phyloP scores from a whole-genome alignment of 2,329 filamentous ascomycete species.

The Colletotrichum agaves region DNA sequence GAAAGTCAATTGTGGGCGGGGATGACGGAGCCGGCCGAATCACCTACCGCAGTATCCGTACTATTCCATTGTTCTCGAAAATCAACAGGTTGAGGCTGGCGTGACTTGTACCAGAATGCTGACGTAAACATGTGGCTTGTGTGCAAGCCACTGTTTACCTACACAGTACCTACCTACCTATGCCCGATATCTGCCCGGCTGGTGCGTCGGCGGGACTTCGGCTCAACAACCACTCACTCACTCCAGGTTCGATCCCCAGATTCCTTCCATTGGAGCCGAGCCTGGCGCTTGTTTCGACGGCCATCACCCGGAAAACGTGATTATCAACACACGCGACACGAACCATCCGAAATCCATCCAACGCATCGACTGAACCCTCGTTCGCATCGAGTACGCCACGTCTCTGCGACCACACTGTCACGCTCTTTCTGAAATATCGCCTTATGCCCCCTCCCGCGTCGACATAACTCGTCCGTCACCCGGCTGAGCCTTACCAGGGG shows the following conservation, averaged over 20 bases:
- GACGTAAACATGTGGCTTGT: neutral
- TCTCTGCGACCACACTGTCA: neutral
- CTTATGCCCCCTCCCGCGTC: conserved; percentile 17
- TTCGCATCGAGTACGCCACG: neutral
- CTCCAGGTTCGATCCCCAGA: conserved; percentile 23
- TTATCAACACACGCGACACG: conserved; percentile 20
- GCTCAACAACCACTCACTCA: neutral
- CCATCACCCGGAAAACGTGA: conserved; percentile 3
- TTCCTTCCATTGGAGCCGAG: conserved; percentile 23
- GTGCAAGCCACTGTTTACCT: no score
- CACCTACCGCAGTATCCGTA: no score
- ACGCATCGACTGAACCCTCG: conserved; percentile 11
- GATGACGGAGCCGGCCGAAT: conserved; percentile 28
- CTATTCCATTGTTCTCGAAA: no score
- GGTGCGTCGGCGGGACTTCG: conserved; percentile 20
- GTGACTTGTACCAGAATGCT: neutral
- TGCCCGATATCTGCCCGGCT: no score
- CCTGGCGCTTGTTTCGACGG: conserved; percentile 26
- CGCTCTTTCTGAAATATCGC: neutral
- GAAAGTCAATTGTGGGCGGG: neutral
- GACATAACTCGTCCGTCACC: conserved; percentile 23
- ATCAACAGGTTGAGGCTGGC: neutral
- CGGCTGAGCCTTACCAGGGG: conserved; percentile 36
- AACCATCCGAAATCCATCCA: conserved; percentile 26
- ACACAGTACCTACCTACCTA: no score